Evolutionary conservation across 164 flowering plant species (phyloP).

Genomic region (Cinnamomum micranthum): DNA sequence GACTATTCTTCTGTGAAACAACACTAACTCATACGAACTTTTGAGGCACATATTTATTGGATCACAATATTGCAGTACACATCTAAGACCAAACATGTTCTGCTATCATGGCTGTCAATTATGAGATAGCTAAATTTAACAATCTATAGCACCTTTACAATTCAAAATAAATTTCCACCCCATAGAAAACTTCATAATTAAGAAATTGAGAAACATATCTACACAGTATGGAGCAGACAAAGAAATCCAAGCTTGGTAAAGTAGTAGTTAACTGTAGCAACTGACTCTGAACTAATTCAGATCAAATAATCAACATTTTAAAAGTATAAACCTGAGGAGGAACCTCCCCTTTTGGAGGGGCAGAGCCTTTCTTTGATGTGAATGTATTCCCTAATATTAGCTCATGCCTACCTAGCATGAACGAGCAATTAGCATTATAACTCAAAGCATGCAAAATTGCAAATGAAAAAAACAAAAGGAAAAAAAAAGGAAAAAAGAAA

Average conservation of each 20-base stretch:
- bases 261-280: not conserved
- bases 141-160: no score
- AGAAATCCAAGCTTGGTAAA: not conserved
- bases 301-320: not conserved
- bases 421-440: conserved; percentile 7
- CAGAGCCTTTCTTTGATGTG: conserved; percentile 26
- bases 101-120: no score
- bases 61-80: no score
- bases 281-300: not conserved
- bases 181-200: no score
- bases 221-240: no score
- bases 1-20: no score
- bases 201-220: no score
- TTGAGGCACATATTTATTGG: no score
- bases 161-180: no score
- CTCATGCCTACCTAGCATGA: conserved; percentile 78
- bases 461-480: not conserved
- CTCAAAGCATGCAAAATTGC: not conserved
- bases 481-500: not conserved
- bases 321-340: conserved; percentile 67
- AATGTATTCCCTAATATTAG: conserved; percentile 78
- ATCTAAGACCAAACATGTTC: no score
- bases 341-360: conserved; percentile 77
- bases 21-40: no score
- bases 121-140: no score